These are phyloP conservation scores for Penicillium pulvis DNA, from an alignment of 495 filamentous ascomycete species.

Conservation along the genomic window DNA sequence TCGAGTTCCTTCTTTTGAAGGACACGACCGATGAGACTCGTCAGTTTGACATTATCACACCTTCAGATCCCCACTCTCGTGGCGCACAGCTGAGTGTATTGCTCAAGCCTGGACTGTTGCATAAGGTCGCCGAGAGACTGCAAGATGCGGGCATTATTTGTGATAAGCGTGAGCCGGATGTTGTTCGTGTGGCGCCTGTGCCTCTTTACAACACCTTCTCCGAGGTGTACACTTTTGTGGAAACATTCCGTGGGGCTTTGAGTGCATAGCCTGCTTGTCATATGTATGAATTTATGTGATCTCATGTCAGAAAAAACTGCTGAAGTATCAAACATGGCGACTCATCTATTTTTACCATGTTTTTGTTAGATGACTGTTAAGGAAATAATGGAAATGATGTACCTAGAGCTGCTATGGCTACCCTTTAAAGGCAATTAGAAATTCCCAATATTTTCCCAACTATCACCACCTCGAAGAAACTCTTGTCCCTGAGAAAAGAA, in stretches of 20 bases:
- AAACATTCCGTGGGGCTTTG: conserved; percentile 45
- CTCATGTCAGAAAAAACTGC: background rate
- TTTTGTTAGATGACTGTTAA: background rate
- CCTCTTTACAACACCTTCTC: conserved; percentile 85
- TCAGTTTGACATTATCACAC: conserved; percentile 71
- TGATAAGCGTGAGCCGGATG: conserved; percentile 89
- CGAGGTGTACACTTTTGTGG: conserved; percentile 77
- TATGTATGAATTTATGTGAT: background rate
- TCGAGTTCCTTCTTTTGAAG: conserved; percentile 67
- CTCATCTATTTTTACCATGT: background rate
- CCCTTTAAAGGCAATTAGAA: conserved; percentile 22
- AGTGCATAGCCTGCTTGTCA: conserved; percentile 1
- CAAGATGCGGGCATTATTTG: conserved; percentile 74
- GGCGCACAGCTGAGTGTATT: conserved; percentile 88
- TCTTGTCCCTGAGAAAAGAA: conserved; percentile 52
- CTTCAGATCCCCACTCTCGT: conserved; percentile 64
- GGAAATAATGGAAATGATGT: background rate
- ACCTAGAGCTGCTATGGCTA: background rate
- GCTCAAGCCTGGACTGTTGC: conserved; percentile 68
- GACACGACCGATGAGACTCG: conserved; percentile 43
- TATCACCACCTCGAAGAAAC: conserved; percentile 42
- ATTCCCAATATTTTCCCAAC: conserved; percentile 44
- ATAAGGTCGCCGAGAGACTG: conserved; percentile 66
- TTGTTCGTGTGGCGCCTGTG: conserved; percentile 89
- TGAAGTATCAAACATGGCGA: background rate